Evolutionary conservation across 1,284 basidiomycete genomes (phyloP).

Genomic region (Melampsora larici-populina): DNA sequence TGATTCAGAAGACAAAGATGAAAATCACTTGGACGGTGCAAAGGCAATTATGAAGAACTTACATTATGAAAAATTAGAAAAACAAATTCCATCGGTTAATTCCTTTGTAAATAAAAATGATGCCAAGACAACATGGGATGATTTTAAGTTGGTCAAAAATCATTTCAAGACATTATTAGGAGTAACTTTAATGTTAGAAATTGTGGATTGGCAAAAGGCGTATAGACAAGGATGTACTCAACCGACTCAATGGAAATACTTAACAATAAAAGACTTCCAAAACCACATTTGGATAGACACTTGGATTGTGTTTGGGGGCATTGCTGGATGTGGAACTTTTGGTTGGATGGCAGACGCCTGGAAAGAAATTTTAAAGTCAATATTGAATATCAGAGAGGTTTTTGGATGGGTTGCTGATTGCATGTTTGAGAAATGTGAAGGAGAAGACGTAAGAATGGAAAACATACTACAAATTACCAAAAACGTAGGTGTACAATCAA

Average conservation of each 20-base stretch:
- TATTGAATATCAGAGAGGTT: not conserved
- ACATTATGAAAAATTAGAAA: too few species aligned
- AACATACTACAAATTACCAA: not conserved
- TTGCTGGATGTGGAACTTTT: conserved; percentile 2
- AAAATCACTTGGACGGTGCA: too few species aligned
- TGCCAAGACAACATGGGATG: too few species aligned
- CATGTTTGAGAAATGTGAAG: not conserved
- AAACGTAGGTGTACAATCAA: not conserved
- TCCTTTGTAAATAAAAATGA: too few species aligned
- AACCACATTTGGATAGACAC: not conserved
- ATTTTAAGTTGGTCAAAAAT: not conserved
- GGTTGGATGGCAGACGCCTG: not conserved
- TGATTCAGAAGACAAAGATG: not conserved
- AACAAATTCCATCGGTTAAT: too few species aligned
- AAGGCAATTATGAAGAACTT: too few species aligned
- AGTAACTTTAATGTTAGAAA: not conserved
- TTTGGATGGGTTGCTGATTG: not conserved
- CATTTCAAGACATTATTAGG: not conserved
- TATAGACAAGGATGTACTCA: not conserved
- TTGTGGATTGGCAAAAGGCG: conserved; percentile 13
- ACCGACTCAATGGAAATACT: not conserved
- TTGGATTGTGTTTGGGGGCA: not conserved
- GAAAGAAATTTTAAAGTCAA: not conserved
- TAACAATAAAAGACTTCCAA: not conserved
- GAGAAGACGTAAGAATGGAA: not conserved